Conservation (phyloP, 116 monocot genomes). For the Phalaenopsis hybrid region DNA sequence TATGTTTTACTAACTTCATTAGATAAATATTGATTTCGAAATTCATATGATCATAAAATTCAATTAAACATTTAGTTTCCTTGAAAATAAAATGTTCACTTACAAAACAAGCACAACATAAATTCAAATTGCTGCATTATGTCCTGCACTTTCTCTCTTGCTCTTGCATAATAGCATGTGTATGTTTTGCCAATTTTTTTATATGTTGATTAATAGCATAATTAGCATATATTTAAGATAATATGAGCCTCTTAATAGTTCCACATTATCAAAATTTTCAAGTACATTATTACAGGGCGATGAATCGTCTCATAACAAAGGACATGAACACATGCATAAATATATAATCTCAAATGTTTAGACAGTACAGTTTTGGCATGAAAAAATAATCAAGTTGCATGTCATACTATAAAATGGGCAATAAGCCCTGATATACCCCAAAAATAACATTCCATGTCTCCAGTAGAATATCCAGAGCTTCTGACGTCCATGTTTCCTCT, state of each 20-base stretch:
- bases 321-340: not conserved
- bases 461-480: constrained; percentile 73
- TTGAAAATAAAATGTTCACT: not conserved
- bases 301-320: not conserved
- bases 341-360: not conserved
- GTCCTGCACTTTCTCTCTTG: not conserved
- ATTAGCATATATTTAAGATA: not conserved
- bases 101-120: not conserved
- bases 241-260: not conserved
- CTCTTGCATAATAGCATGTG: not conserved
- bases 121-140: not conserved
- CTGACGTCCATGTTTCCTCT: constrained; percentile 66
- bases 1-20: not conserved
- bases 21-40: not conserved
- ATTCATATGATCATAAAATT: not conserved
- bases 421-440: constrained; percentile 38
- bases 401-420: not conserved
- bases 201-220: not conserved
- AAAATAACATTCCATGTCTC: constrained; percentile 89
- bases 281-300: not conserved
- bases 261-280: not conserved
- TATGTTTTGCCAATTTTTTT: not conserved
- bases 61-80: not conserved
- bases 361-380: not conserved
- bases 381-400: not conserved